phyloP scores from a whole-genome alignment of 805 yeast genomes.

The Candida methanosorbosa region DNA sequence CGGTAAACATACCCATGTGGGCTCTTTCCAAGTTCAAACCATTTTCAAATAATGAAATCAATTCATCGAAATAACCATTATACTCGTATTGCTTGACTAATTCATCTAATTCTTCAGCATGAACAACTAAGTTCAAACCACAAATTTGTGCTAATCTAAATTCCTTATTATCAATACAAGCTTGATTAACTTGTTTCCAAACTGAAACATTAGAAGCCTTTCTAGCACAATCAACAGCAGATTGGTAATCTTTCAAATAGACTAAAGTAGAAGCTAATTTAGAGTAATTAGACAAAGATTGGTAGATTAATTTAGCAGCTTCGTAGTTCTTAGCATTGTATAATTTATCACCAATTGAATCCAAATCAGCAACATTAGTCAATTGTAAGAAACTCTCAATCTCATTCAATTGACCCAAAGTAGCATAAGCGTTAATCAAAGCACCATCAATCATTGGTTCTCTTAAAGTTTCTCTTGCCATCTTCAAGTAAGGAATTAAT shows the following conservation, averaged over 20 bases:
- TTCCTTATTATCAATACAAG: slow-evolving; percentile 91
- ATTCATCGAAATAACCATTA: slow-evolving; percentile 86
- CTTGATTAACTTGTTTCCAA: slow-evolving; percentile 96
- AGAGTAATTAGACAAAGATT: slow-evolving; percentile 86
- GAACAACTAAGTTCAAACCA: slow-evolving; percentile 93
- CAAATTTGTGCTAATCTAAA: slow-evolving; percentile 97
- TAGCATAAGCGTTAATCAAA: slow-evolving; percentile 78
- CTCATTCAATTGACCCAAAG: slow-evolving; percentile 63
- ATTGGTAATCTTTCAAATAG: slow-evolving; percentile 83
- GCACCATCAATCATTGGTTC: slow-evolving; percentile 94
- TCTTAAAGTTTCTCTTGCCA: slow-evolving; percentile 88
- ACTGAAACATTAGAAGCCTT: slow-evolving; percentile 90
- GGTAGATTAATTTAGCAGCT: slow-evolving; percentile 85
- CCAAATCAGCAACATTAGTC: slow-evolving; percentile 89
- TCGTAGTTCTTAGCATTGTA: slow-evolving; percentile 75
- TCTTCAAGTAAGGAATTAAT: slow-evolving; percentile 71
- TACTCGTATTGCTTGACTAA: slow-evolving; percentile 80
- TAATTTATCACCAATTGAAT: slow-evolving; percentile 84
- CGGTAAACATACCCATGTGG: slow-evolving; percentile 99
- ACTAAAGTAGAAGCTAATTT: slow-evolving; percentile 96
- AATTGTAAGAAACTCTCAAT: slow-evolving; percentile 79
- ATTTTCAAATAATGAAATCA: slow-evolving; percentile 87
- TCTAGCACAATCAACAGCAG: slow-evolving; percentile 98
- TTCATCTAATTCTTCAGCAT: slow-evolving; percentile 94
- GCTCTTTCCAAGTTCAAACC: slow-evolving; percentile 97